phyloP scores from a whole-genome alignment of 306 rosid genomes.

The Carpinus fangiana region DNA sequence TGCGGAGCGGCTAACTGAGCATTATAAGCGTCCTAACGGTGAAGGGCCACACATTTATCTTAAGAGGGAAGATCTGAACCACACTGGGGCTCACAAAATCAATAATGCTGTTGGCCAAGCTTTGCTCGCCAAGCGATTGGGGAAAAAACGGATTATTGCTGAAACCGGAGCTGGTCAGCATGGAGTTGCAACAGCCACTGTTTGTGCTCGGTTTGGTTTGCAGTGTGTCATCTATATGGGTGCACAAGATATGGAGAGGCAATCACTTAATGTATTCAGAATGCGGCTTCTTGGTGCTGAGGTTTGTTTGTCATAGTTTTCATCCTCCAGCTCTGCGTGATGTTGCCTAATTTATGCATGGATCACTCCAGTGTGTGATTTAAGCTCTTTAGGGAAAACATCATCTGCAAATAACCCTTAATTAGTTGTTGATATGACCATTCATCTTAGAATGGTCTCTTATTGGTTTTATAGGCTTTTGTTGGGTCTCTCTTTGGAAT shows the following conservation, averaged over 20 bases:
- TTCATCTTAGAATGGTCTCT: not conserved
- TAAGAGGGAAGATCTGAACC: constrained; percentile 99
- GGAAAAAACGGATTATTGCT: constrained; percentile 86
- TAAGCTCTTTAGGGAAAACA: too few species aligned
- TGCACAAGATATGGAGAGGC: constrained; percentile 98
- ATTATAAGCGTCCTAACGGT: constrained; percentile 74
- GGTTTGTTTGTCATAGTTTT: constrained; percentile 49
- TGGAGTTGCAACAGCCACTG: constrained; percentile 98
- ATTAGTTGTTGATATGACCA: not conserved
- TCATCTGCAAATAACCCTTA: too few species aligned
- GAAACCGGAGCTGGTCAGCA: constrained; percentile 99
- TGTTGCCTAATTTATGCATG: not conserved
- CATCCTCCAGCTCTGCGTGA: constrained; percentile 8
- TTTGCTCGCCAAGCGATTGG: constrained; percentile 83
- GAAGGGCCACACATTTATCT: constrained; percentile 85
- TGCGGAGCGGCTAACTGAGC: constrained; percentile 92
- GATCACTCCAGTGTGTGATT: not conserved
- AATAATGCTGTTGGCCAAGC: constrained; percentile 97
- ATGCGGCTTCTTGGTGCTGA: constrained; percentile 98
- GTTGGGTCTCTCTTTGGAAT: not conserved
- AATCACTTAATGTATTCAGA: constrained; percentile 92
- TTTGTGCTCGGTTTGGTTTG: constrained; percentile 91
- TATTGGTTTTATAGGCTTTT: not conserved
- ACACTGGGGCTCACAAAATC: constrained; percentile 97
- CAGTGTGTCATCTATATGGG: constrained; percentile 93